These are phyloP conservation scores for Fusarium nanum DNA, from an alignment of 2,329 filamentous ascomycete species.

Conservation along the genomic window DNA sequence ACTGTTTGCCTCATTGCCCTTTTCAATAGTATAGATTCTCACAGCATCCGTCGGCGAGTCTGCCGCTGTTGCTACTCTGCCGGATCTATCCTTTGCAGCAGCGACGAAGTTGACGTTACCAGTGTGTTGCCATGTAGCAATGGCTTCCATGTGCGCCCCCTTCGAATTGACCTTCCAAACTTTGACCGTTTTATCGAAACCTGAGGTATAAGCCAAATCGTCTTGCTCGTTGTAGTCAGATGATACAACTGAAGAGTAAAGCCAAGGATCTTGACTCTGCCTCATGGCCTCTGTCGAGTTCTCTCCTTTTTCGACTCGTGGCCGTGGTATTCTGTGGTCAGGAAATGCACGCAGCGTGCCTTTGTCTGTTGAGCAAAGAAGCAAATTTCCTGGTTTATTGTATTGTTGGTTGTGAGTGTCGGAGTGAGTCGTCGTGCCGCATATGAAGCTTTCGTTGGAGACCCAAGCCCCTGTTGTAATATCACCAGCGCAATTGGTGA, in stretches of 20 bases:
- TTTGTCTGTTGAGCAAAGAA: conserved; percentile 62
- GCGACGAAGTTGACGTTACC: conserved; percentile 73
- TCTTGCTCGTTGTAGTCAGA: conserved; percentile 64
- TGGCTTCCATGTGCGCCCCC: conserved; percentile 56
- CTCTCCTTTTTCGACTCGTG: conserved; percentile 63
- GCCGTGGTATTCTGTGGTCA: conserved; percentile 68
- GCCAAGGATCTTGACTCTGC: conserved; percentile 69
- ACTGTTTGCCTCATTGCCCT: conserved; percentile 52
- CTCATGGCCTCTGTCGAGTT: conserved; percentile 69
- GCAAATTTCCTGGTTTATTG: conserved; percentile 72
- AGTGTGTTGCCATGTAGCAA: conserved; percentile 65
- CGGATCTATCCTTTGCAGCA: conserved; percentile 60
- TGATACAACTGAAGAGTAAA: conserved; percentile 72
- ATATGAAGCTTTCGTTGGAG: conserved; percentile 65
- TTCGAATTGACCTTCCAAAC: conserved; percentile 61
- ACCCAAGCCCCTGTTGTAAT: conserved; percentile 70
- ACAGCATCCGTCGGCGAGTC: conserved; percentile 66
- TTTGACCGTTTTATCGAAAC: conserved; percentile 72
- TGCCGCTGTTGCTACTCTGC: conserved; percentile 68
- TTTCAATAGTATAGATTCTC: conserved; percentile 64
- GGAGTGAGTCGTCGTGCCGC: conserved; percentile 71
- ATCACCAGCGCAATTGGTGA: conserved; percentile 71
- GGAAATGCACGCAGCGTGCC: conserved; percentile 63
- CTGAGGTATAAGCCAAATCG: conserved; percentile 66
- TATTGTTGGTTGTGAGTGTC: conserved; percentile 74